Evolutionary conservation across 139 green algal species (phyloP).

Genomic region (Chlorella sp.): DNA sequence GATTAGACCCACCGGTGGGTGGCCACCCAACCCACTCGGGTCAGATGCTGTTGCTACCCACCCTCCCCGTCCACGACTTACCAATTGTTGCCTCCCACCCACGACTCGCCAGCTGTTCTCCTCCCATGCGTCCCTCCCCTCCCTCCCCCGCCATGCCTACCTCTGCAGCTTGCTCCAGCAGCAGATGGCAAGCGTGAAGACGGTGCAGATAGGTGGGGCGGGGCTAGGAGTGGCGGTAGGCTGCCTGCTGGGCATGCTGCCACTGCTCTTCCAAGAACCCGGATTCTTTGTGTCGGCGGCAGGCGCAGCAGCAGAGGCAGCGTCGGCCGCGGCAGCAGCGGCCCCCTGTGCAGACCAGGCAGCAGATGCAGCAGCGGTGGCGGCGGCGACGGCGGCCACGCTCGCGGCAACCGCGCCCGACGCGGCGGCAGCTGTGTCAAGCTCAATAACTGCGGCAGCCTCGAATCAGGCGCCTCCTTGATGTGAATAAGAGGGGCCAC

Average conservation of each 20-base stretch:
- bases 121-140: background rate
- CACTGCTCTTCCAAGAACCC: slow-evolving; percentile 35
- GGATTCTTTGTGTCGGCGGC: slow-evolving; percentile 30
- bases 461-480: too few species aligned
- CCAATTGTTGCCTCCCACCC: background rate
- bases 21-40: too few species aligned
- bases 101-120: background rate
- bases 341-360: too few species aligned
- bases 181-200: slow-evolving; percentile 14
- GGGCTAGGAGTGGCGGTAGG: slow-evolving; percentile 67
- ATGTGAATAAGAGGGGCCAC: too few species aligned
- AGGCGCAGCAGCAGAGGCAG: background rate
- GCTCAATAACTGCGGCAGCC: background rate
- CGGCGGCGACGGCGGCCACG: background rate
- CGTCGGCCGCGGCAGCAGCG: background rate
- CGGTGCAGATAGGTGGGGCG: slow-evolving; percentile 54
- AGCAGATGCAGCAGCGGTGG: background rate
- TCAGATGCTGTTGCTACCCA: too few species aligned
- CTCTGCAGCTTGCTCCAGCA: slow-evolving; percentile 50
- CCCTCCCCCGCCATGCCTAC: background rate
- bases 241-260: slow-evolving; percentile 73
- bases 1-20: too few species aligned
- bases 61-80: too few species aligned
- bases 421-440: background rate
- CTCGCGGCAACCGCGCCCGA: background rate